These are phyloP conservation scores for Platanthera zijinensis DNA, from an alignment of 106 monocot genomes.

Conservation along the genomic window DNA sequence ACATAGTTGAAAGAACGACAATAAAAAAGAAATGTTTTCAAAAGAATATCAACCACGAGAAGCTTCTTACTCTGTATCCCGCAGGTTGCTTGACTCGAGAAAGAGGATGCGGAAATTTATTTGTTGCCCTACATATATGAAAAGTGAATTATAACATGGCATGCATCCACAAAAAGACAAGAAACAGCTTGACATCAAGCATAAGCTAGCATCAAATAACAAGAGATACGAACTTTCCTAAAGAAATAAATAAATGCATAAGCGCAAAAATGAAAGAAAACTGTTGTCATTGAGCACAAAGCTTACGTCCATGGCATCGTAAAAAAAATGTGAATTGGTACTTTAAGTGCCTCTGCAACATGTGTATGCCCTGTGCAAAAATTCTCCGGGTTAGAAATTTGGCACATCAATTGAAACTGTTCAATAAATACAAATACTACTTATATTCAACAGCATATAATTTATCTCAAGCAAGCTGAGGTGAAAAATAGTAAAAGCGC, in stretches of 20 bases:
- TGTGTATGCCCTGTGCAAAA: conserved; percentile 81
- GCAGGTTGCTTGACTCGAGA: conserved; percentile 79
- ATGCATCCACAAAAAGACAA: neutral
- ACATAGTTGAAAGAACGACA: neutral
- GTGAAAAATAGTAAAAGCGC: too few relatives aligned
- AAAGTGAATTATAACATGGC: neutral
- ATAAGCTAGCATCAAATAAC: neutral
- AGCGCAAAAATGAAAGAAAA: neutral
- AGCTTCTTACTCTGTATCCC: conserved; percentile 61
- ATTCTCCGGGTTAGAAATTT: conserved; percentile 33
- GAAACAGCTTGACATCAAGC: neutral
- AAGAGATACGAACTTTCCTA: neutral
- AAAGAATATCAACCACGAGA: neutral
- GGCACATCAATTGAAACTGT: conserved; percentile 12
- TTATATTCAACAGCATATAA: too few relatives aligned
- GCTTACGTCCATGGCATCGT: conserved; percentile 99
- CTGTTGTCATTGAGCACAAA: neutral
- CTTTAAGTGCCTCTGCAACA: conserved; percentile 86
- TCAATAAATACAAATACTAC: conserved; percentile 7
- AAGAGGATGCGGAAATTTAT: conserved; percentile 92
- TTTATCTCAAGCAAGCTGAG: too few relatives aligned
- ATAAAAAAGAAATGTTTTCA: neutral
- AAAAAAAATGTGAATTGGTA: conserved; percentile 92
- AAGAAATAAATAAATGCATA: neutral
- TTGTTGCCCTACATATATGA: conserved; percentile 52